Base-by-base conservation (phyloP, 116 monocot genomes). In the Dioscorea cayenensis region DNA sequence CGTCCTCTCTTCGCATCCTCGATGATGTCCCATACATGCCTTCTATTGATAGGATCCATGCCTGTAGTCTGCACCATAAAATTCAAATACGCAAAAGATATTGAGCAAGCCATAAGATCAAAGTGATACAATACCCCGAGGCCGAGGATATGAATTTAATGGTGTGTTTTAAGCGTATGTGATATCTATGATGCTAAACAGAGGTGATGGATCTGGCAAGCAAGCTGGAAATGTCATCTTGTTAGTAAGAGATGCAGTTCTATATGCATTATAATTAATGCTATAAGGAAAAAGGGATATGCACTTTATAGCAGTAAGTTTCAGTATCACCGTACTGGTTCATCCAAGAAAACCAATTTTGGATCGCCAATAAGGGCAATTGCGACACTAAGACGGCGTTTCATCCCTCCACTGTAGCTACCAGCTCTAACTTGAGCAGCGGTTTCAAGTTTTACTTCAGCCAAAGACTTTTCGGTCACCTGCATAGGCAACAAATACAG, bases 11-110 rank as follows among this genome's bases (percentile, higher is more conserved):
- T 95, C 32, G 87, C 91, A 74, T 89, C 83, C 76, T 95, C 95
- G 62, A 95, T 95, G 20, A 95, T 95, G 73, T 95, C 95, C 95
- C 91, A 91, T 2, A 95, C 95, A 64, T 91, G 95, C 73, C 95
- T 89, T 77, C 95, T 63, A 43, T 84, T 95, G 52, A 91, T 89
- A 36, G 95, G 95, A 77, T 95, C 95, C 95, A 95, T 95, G 7
- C 91, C 91, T 66, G 91, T 95, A 48, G 89, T 95, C 95, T 95
- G 69, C 60, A 69, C 14, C 29, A 16, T 5, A 55, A 55, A n/a
- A n/a, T 55, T 55, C 55, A 55, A 55, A 55, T 55, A 19, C 0
- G n/a, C 6, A 43, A 43, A 43, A 43, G 5, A 43, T 10, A 7
- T 5, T 43, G 43, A 43, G 43, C 7, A 43, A 2, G 32, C 32